phyloP scores from a whole-genome alignment of 2,329 filamentous ascomycete genomes.

The Xylaria sp. region DNA sequence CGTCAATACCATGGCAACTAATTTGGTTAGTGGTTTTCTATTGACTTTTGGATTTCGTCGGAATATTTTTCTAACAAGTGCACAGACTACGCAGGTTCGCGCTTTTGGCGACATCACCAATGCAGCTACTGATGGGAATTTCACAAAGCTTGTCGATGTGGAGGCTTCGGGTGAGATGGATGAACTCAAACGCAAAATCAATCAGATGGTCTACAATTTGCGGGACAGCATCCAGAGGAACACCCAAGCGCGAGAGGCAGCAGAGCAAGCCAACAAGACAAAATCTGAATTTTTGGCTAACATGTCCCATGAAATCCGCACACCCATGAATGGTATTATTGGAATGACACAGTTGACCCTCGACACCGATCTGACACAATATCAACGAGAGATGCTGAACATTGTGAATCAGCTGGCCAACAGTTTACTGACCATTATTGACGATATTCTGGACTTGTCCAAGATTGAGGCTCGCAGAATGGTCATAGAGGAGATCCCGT shows the following conservation, averaged over 20 bases:
- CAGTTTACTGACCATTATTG: slow-evolving; percentile 95
- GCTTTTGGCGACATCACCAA: slow-evolving; percentile 99
- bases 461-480: slow-evolving; percentile 96
- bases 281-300: slow-evolving; percentile 99
- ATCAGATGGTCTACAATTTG: slow-evolving; percentile 97
- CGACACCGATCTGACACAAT: slow-evolving; percentile 92
- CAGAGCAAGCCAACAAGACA: slow-evolving; percentile 95
- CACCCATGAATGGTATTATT: slow-evolving; percentile 97
- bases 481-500: slow-evolving; percentile 98
- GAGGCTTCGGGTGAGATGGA: slow-evolving; percentile 99
- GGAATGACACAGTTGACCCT: slow-evolving; percentile 97
- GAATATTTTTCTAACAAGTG: slow-evolving; percentile 4
- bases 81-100: slow-evolving; percentile 91
- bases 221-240: slow-evolving; percentile 97
- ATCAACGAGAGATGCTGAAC: slow-evolving; percentile 97
- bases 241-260: slow-evolving; percentile 92
- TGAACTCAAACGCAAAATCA: slow-evolving; percentile 98
- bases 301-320: slow-evolving; percentile 98
- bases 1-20: slow-evolving; percentile 90
- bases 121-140: slow-evolving; percentile 94
- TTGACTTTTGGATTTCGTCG: neutral
- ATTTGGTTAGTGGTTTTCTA: slow-evolving; percentile 58
- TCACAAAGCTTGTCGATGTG: slow-evolving; percentile 95
- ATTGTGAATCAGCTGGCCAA: slow-evolving; percentile 97
- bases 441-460: slow-evolving; percentile 79